Base-by-base conservation (phyloP, 495 filamentous ascomycete genomes). In the Trichoderma asperelloides region DNA sequence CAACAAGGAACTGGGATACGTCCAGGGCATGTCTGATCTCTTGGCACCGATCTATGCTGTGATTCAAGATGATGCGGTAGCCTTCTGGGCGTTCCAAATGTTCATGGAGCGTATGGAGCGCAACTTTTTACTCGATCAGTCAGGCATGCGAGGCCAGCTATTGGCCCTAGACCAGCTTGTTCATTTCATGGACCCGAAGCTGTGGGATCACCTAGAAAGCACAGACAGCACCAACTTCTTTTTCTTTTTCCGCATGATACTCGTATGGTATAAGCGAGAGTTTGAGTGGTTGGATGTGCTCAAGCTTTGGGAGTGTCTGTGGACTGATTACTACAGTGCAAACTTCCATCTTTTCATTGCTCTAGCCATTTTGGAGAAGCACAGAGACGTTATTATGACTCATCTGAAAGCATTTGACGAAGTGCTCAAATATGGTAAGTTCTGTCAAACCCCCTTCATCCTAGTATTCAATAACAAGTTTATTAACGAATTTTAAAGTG, bases 211-310 rank as follows among this genome's bases (percentile, higher is more conserved):
- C 73, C 83, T 98, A 0, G 86, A 96, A 73, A 86, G 83, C 9
- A 92, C 93, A 28, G 96, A 98, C 69, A 92, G 88, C 71, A 98
- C 95, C 23, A 98, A 98, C 77, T 98, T 98, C 78, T 98, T 98
- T 77, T 98, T 98, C 82, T 98, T 98, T 82, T 98, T 98, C 84
- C 88, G 95, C 28, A 97, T 97, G 93, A 81, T 98, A 28, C 81
- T 98, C 0, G 95, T 98, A 23, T 98, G 94, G 94, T 98, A 93
- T 77, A 98, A 98, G 79, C 90, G 95, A 4, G 95, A 98, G 77
- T 98, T 98, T 71, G 82, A 86, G 71, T 98, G 92, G 91, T 73
- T 80, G 47, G 91, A 97, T 73, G 85, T 96, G 37, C 79, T 98
- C 39, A 87, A 89, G 25, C 81, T 98, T 9, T 98, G 95, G 93